Conservation (phyloP, 805 yeast genomes). For the Teunomyces pallodes region DNA sequence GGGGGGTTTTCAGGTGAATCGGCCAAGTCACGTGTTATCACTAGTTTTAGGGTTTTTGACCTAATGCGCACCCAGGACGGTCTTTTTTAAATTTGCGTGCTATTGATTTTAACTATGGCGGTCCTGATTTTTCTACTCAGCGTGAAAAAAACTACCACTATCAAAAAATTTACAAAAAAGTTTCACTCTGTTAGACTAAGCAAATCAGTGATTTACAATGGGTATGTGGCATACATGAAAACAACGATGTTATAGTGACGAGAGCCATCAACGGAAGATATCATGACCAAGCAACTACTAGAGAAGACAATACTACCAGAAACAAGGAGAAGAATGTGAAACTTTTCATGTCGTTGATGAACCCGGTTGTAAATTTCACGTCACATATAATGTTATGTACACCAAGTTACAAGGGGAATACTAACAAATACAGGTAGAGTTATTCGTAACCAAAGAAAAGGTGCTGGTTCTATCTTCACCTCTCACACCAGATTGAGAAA, state of each 20-base stretch:
- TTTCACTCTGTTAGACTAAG: conserved; percentile 4
- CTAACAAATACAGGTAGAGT: conserved; percentile 74
- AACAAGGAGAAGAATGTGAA: not conserved
- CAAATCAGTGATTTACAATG: conserved; percentile 4
- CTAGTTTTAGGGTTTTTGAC: not conserved
- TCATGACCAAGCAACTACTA: not conserved
- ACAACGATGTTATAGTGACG: not conserved
- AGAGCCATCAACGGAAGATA: not conserved
- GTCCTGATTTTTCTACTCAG: conserved; percentile 1
- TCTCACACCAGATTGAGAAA: conserved; percentile 99
- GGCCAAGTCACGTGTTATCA: too few species aligned
- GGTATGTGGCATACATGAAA: conserved; percentile 1
- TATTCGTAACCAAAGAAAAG: conserved; percentile 99
- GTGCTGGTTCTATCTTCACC: conserved; percentile 99
- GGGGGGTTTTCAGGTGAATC: too few species aligned
- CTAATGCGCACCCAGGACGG: not conserved
- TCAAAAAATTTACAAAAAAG: conserved; percentile 4
- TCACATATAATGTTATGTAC: not conserved
- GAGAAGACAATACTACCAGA: not conserved
- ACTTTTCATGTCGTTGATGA: not conserved
- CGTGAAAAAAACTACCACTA: conserved; percentile 3
- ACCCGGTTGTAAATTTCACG: not conserved
- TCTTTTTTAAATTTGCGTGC: not conserved
- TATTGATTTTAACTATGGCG: not conserved
- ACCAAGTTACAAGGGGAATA: not conserved